Evolutionary conservation across 1,284 basidiomycete genomes (phyloP).

Genomic region (Trametes polyzona): DNA sequence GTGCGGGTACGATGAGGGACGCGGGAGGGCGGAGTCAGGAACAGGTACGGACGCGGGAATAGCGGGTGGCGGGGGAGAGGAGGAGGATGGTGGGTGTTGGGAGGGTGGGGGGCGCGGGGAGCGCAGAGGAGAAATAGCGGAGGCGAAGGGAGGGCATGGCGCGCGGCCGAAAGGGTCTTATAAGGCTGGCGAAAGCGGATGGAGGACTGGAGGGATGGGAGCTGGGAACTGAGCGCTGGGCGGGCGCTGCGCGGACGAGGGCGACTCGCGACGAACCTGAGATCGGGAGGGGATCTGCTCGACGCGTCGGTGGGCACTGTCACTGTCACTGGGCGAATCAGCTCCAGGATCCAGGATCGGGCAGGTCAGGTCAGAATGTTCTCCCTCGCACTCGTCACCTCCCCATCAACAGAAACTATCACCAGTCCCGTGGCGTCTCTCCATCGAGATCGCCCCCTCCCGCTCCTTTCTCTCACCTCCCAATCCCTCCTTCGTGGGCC

Average conservation of each 20-base stretch:
- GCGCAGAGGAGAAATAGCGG: conserved; percentile 1
- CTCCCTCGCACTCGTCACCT: conserved; percentile 14
- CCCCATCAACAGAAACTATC: conserved; percentile 23
- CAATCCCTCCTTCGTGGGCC: neutral
- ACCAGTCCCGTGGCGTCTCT: conserved; percentile 11
- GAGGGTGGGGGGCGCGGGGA: neutral
- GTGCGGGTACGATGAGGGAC: neutral
- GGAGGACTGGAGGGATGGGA: neutral
- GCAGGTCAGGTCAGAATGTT: conserved; percentile 22
- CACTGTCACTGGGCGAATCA: conserved; percentile 3
- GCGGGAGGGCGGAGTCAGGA: neutral
- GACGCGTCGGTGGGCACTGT: too few relatives aligned
- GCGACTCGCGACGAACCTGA: too few relatives aligned
- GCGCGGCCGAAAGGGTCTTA: conserved; percentile 13
- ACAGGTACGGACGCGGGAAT: neutral
- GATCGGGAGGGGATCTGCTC: conserved; percentile 17
- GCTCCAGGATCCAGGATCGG: conserved; percentile 15
- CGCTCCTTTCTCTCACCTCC: conserved; percentile 3
- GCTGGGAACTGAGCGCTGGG: too few relatives aligned
- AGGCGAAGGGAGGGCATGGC: conserved; percentile 3
- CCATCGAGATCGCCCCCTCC: conserved; percentile 18
- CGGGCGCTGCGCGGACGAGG: too few relatives aligned
- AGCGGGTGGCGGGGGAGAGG: neutral
- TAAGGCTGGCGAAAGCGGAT: neutral
- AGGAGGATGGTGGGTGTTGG: neutral